Evolutionary conservation across 495 filamentous ascomycete genomes (phyloP), one percentile per base, ranked within the genome.

Genomic region (Saxophila tyrrhenica): DNA sequence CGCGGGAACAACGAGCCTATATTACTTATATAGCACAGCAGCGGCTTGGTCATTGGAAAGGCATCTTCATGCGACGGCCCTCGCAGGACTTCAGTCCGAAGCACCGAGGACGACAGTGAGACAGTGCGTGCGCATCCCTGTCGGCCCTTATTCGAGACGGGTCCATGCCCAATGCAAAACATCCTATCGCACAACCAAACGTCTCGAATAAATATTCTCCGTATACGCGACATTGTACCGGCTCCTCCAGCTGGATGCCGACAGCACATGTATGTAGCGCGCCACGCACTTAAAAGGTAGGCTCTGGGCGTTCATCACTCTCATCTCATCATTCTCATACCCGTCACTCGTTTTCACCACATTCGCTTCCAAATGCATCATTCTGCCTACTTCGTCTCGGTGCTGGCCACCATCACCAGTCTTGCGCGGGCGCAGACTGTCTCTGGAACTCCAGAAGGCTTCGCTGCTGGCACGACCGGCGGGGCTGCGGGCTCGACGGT

Each of bases 401-500:
- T n/a, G 41, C 41, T 44, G 41, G 41, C 41, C 41, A n/a, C 8
- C 20, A 7, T 44, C 41, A n/a, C 38, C 15, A 52, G 29, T 19
- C 16, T n/a, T 15, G 24, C 51, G 22, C 19, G 15, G 2, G 51
- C 51, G 10, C 21, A 50, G 24, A 9, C 9, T 7, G 51, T 54
- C 43, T 25, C 24, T 19, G 72, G 73, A 19, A 64, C 64, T 2
- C 63, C 75, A 1, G 66, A 72, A 13, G 75, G 75, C 25, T 75
- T 76, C 57, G 74, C 72, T 32, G 68, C 64, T 47, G 71, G 71
- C 16, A 67, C 69, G 13, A 78, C 75, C 11, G 76, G 76, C 56
- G 76, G 76, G 64, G 73, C 74, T 52, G 62, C 59, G 62, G 73
- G 73, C 3, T 64, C 68, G 22, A 60, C 74, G 13, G 72, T 66